Evolutionary conservation across 805 yeast species (phyloP).

Genomic region (Suhomyces xylopsoci): DNA sequence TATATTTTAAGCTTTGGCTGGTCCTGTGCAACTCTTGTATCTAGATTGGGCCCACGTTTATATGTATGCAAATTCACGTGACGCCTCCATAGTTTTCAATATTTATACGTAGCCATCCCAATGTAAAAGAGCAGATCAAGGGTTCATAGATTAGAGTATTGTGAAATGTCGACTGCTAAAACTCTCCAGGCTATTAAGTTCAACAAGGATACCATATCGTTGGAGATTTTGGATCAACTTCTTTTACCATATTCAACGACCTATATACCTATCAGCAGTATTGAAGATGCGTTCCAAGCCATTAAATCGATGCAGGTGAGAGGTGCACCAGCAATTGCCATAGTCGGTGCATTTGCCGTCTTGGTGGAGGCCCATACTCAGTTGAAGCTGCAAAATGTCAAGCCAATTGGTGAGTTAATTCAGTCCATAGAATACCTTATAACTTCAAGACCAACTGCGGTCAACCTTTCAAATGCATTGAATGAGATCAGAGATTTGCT

Average conservation of each 20-base stretch:
- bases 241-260: constrained; percentile 74
- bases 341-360: constrained; percentile 83
- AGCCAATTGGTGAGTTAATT: constrained; percentile 34
- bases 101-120: background rate
- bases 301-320: constrained; percentile 90
- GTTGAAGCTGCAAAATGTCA: constrained; percentile 14
- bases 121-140: background rate
- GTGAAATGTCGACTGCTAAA: background rate
- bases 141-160: background rate
- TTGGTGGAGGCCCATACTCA: constrained; percentile 59
- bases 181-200: constrained; percentile 65
- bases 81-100: background rate
- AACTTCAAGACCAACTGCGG: constrained; percentile 92
- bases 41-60: background rate
- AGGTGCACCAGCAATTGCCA: constrained; percentile 98
- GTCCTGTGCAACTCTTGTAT: background rate
- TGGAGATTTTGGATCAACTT: constrained; percentile 77
- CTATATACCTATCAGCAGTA: constrained; percentile 58
- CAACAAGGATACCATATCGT: constrained; percentile 40
- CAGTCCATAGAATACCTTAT: constrained; percentile 62
- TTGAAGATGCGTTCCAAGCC: constrained; percentile 78
- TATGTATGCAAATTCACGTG: constrained; percentile 1
- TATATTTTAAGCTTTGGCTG: constrained; percentile 43
- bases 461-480: constrained; percentile 78
- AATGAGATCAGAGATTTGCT: constrained; percentile 43